These are phyloP conservation scores for Hebeloma cylindrosporum DNA, from an alignment of 768 basidiomycete genomes.

Conservation along the genomic window DNA sequence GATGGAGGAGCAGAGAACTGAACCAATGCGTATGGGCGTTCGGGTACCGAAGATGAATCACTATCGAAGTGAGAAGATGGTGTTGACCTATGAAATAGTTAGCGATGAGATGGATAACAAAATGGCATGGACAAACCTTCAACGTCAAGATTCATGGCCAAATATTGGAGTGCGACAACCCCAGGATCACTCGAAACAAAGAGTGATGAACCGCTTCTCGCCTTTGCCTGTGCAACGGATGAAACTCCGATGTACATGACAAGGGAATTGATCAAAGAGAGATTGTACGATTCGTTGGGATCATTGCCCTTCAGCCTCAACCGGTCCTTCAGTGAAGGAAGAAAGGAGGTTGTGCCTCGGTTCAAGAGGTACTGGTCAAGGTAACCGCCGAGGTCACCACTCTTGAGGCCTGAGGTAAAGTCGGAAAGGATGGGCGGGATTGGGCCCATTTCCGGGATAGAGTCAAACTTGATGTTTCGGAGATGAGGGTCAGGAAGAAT, in stretches of 20 bases:
- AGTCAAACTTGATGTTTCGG: conserved; percentile 68
- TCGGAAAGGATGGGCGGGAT: conserved; percentile 92
- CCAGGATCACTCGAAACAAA: conserved; percentile 85
- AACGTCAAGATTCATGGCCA: conserved; percentile 80
- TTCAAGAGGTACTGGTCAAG: conserved; percentile 86
- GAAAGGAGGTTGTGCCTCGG: conserved; percentile 70
- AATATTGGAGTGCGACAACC: conserved; percentile 78
- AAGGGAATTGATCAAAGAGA: conserved; percentile 88
- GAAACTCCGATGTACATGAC: conserved; percentile 97
- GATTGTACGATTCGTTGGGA: conserved; percentile 70
- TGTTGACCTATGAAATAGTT: conserved; percentile 72
- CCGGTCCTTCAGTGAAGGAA: conserved; percentile 76
- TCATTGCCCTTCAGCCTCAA: conserved; percentile 49
- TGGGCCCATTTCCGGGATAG: conserved; percentile 86
- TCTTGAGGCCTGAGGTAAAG: conserved; percentile 81
- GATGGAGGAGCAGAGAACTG: conserved; percentile 83
- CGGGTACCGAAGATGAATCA: conserved; percentile 94
- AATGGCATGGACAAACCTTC: conserved; percentile 66
- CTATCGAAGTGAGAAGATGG: conserved; percentile 88
- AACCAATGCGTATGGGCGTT: conserved; percentile 99
- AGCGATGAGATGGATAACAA: not conserved
- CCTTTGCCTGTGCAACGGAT: conserved; percentile 86
- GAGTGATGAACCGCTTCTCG: conserved; percentile 74
- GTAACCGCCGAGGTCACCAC: conserved; percentile 71
- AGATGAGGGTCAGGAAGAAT: conserved; percentile 86